Conservation (phyloP, 495 filamentous ascomycete genomes). For the Penicillium longicatenatum region DNA sequence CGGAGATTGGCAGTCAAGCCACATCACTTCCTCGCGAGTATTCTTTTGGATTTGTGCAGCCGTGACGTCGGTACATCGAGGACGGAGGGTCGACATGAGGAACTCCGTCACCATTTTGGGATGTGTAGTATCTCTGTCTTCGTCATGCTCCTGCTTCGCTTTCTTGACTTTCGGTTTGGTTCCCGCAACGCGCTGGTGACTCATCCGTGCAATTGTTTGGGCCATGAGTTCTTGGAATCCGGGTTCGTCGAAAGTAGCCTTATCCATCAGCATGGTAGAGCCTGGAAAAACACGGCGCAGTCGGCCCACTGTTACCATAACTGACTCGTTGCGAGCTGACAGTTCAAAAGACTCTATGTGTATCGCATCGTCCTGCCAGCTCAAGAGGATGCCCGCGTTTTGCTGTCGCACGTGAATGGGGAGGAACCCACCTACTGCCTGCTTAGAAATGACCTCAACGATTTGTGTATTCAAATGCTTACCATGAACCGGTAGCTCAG, state of each 20-base stretch:
- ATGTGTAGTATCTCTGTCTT: slow-evolving; percentile 54
- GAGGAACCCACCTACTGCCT: slow-evolving; percentile 26
- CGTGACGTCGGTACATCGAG: slow-evolving; percentile 35
- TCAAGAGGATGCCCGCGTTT: slow-evolving; percentile 61
- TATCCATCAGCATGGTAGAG: slow-evolving; percentile 39
- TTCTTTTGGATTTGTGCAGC: slow-evolving; percentile 51
- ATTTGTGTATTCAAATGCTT: not conserved
- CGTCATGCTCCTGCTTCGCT: slow-evolving; percentile 33
- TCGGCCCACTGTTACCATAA: slow-evolving; percentile 52
- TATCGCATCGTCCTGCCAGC: slow-evolving; percentile 27
- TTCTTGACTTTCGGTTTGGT: slow-evolving; percentile 46
- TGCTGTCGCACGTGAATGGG: slow-evolving; percentile 54
- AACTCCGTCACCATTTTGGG: slow-evolving; percentile 60
- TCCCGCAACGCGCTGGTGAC: slow-evolving; percentile 35
- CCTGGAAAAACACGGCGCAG: slow-evolving; percentile 60
- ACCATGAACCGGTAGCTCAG: slow-evolving; percentile 16
- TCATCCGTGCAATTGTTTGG: slow-evolving; percentile 43
- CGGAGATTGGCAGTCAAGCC: slow-evolving; percentile 38
- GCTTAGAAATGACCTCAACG: not conserved
- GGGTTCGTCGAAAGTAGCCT: slow-evolving; percentile 30
- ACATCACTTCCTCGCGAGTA: slow-evolving; percentile 63
- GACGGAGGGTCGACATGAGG: slow-evolving; percentile 49
- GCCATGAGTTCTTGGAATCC: slow-evolving; percentile 42
- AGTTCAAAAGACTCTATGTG: slow-evolving; percentile 60
- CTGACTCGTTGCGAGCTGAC: slow-evolving; percentile 45